These are phyloP conservation scores for Ramularia collo-cygni DNA, from an alignment of 2,329 filamentous ascomycete genomes.

Conservation along the genomic window DNA sequence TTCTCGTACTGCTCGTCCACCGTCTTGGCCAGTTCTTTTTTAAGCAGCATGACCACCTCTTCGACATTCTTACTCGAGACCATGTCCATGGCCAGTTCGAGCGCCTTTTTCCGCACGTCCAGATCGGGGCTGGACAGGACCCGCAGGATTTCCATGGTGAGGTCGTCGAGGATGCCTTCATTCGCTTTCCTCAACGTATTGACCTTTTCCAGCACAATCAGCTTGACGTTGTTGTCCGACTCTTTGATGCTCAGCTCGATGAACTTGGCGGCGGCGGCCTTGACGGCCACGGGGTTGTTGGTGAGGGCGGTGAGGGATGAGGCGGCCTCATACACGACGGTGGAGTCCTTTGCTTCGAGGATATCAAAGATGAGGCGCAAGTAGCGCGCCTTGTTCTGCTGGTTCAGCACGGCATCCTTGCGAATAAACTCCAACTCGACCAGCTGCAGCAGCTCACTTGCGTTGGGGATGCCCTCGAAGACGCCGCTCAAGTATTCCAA, in stretches of 20 bases:
- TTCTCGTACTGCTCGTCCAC: slow-evolving; percentile 99
- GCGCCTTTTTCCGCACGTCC: slow-evolving; percentile 86
- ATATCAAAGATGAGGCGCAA: slow-evolving; percentile 93
- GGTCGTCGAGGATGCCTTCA: slow-evolving; percentile 82
- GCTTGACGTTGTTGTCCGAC: slow-evolving; percentile 97
- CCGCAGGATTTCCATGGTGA: slow-evolving; percentile 94
- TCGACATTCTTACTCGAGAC: slow-evolving; percentile 98
- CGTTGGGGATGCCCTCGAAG: slow-evolving; percentile 89
- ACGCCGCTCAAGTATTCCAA: slow-evolving; percentile 79
- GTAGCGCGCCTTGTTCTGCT: slow-evolving; percentile 93
- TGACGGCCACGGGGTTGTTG: slow-evolving; percentile 93
- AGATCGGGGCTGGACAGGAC: slow-evolving; percentile 93
- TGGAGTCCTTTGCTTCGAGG: slow-evolving; percentile 84
- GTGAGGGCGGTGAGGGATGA: slow-evolving; percentile 91
- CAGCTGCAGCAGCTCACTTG: slow-evolving; percentile 86
- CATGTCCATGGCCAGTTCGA: slow-evolving; percentile 90
- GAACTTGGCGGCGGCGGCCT: slow-evolving; percentile 91
- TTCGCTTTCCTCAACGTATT: slow-evolving; percentile 81
- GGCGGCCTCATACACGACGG: slow-evolving; percentile 94
- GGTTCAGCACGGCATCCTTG: slow-evolving; percentile 91
- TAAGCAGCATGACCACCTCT: slow-evolving; percentile 89
- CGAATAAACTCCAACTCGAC: slow-evolving; percentile 96
- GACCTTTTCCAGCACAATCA: slow-evolving; percentile 93
- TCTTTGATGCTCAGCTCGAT: slow-evolving; percentile 97
- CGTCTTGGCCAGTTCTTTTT: slow-evolving; percentile 96